Evolutionary conservation across 192 early-diverging fungal species (phyloP).

Genomic region (Entrophospora sp.): DNA sequence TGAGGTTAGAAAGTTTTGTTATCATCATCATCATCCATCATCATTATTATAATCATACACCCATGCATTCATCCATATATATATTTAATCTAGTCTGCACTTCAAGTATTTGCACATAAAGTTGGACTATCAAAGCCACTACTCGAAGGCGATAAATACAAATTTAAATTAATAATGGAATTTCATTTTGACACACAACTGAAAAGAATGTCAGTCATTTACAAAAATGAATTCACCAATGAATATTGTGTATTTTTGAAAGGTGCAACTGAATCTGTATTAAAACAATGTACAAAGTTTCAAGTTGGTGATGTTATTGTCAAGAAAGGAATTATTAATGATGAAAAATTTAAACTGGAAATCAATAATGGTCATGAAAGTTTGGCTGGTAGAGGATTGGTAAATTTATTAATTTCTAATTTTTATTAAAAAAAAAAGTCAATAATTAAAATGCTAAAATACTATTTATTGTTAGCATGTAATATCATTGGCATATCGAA

Average conservation of each 20-base stretch:
- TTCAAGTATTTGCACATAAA: conserved; percentile 80
- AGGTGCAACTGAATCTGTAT: conserved; percentile 87
- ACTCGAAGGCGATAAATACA: conserved; percentile 31
- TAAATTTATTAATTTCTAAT: neutral
- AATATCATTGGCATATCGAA: conserved; percentile 67
- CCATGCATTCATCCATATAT: too few species aligned
- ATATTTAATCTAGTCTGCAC: too few species aligned
- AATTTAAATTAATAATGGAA: conserved; percentile 49
- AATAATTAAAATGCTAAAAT: too few species aligned
- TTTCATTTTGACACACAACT: conserved; percentile 65
- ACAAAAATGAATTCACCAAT: conserved; percentile 26
- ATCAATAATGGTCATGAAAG: conserved; percentile 55
- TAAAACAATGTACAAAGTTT: conserved; percentile 57
- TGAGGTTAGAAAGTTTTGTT: too few species aligned
- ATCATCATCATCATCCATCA: too few species aligned
- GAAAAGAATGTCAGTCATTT: conserved; percentile 90
- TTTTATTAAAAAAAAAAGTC: too few species aligned
- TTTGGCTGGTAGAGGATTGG: conserved; percentile 66
- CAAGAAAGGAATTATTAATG: too few species aligned
- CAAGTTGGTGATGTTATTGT: conserved; percentile 32
- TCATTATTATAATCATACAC: too few species aligned
- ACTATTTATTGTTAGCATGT: conserved; percentile 47
- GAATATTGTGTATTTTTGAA: conserved; percentile 63
- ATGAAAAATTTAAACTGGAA: conserved; percentile 35
- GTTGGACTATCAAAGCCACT: conserved; percentile 62